Base-by-base conservation (phyloP, 257 asterid species). In the Oldenlandia corymbosa region DNA sequence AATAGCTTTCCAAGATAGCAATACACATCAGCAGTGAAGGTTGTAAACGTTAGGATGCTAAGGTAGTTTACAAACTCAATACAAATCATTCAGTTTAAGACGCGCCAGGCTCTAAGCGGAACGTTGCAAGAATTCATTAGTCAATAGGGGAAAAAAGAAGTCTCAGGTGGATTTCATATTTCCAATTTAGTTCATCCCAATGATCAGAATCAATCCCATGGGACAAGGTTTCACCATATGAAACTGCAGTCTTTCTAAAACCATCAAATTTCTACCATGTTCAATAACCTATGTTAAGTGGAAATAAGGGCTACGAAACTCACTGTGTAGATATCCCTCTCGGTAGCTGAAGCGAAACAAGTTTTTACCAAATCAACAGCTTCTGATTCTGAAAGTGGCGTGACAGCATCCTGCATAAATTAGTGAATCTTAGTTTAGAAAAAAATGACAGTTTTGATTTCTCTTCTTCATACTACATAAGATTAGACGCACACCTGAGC, bases 311-410 rank as follows among this genome's bases (percentile, higher is more conserved):
- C 26, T 21, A 30, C 48, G 50, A 58, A 54, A 69, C 85, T 74
- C 64, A 77, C 82, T 52, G 81, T 79, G 75, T 77, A 80, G 46
- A 77, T 80, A 68, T 74, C 80, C 69, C 82, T 79, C 53, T 79
- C 79, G 16, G 84, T 75, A 58, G 84, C 84, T 65, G 82, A 76
- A 30, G 80, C 82, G 66, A 80, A 77, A 52, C 82, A 80, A 13
- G 85, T 76, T 60, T 74, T 76, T 41, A 77, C 80, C 64, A 76
- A 68, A 65, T 80, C 82, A 65, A 77, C 55, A 57, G 82, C 80
- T 74, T 80, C 82, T 39, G 78, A 30, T 72, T 80, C 85, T 37
- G 82, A 71, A 52, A 80, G 85, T 41, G 82, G 80, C 7, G 85
- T 77, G 49, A 79, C 84, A 4, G 84, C 84, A 79, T 79, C 84